phyloP scores from a whole-genome alignment of 2,329 filamentous ascomycete genomes.

The Penicillium thymicola region DNA sequence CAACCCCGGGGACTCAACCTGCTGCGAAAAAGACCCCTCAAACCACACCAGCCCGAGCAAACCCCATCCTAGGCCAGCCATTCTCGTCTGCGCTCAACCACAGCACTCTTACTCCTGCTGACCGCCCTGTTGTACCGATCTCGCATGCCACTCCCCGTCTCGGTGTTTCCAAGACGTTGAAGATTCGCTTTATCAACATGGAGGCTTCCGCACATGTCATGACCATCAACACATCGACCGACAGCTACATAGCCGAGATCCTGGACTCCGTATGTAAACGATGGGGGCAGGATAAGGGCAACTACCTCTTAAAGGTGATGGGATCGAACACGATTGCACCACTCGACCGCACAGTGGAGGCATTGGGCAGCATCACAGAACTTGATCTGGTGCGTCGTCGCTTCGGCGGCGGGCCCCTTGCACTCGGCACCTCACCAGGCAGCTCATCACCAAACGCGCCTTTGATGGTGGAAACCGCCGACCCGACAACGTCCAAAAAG shows the following conservation, averaged over 20 bases:
- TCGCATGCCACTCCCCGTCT: constrained; percentile 53
- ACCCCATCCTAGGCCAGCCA: constrained; percentile 46
- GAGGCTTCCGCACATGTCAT: constrained; percentile 55
- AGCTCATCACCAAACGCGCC: constrained; percentile 64
- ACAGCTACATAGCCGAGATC: constrained; percentile 66
- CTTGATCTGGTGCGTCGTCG: constrained; percentile 61
- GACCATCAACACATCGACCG: constrained; percentile 58
- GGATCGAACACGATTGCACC: constrained; percentile 63
- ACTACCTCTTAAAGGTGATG: constrained; percentile 61
- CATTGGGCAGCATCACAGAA: constrained; percentile 57
- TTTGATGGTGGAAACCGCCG: constrained; percentile 49
- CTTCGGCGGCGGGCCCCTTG: constrained; percentile 59
- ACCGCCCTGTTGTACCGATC: constrained; percentile 44
- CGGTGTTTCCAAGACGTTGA: constrained; percentile 57
- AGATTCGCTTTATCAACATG: constrained; percentile 59
- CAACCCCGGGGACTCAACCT: constrained; percentile 23
- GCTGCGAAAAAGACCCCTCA: constrained; percentile 20
- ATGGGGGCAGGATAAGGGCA: constrained; percentile 62
- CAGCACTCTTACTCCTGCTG: constrained; percentile 45
- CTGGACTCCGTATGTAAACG: constrained; percentile 61
- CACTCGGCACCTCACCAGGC: constrained; percentile 57
- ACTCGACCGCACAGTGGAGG: constrained; percentile 63
- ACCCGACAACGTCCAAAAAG: constrained; percentile 23
- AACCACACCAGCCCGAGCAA: constrained; percentile 26
- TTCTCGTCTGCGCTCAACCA: constrained; percentile 48